Conservation (phyloP, 192 early-diverging fungal genomes). For the Rhizoclosmatium sp. region DNA sequence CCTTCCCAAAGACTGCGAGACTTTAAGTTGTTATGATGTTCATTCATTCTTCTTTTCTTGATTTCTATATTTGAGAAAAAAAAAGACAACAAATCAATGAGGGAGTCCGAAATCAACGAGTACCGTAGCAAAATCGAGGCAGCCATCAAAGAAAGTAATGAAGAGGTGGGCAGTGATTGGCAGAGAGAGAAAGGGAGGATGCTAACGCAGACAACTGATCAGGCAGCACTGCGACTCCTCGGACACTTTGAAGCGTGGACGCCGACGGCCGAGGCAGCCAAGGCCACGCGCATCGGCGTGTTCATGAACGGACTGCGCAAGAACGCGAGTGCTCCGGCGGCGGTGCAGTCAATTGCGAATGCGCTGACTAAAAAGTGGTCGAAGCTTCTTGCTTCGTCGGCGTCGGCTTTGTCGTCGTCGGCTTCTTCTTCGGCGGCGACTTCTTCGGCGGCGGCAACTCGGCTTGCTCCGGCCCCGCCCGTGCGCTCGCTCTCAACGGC, state of each 20-base stretch:
- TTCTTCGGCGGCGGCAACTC: neutral
- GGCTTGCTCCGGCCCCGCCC: neutral
- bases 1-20: slow-evolving; percentile 53
- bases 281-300: slow-evolving; percentile 12
- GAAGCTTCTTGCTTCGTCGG: neutral
- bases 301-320: slow-evolving; percentile 27
- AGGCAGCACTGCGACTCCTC: slow-evolving; percentile 12
- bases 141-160: slow-evolving; percentile 22
- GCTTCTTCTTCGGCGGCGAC: neutral
- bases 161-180: neutral
- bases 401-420: neutral
- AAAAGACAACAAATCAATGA: slow-evolving; percentile 7
- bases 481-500: neutral
- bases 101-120: slow-evolving; percentile 21
- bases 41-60: slow-evolving; percentile 9
- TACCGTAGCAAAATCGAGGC: slow-evolving; percentile 1
- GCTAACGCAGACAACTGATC: neutral
- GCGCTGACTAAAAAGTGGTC: slow-evolving; percentile 13
- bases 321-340: slow-evolving; percentile 7
- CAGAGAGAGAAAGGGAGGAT: neutral
- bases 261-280: slow-evolving; percentile 27
- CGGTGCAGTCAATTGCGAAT: slow-evolving; percentile 12
- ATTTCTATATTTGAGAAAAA: neutral
- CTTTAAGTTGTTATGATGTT: slow-evolving; percentile 2
- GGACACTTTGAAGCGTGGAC: slow-evolving; percentile 20